Percentiles rank a stretch among this genome's conserved stretches.
Conservation (phyloP, 169 alveolate species). For the Plasmodium falciparum region DNA sequence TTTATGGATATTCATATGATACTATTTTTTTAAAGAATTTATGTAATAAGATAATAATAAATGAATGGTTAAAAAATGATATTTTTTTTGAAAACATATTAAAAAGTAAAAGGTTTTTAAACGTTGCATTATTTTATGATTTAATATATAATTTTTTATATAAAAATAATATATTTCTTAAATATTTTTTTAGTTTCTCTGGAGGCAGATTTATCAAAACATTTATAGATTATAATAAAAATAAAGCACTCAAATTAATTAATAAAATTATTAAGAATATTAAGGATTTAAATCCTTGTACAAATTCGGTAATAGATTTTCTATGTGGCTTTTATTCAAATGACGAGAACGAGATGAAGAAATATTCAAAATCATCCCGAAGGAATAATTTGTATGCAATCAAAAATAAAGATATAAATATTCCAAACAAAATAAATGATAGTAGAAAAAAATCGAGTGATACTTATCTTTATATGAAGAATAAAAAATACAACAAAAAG, state of each 20-base stretch:
- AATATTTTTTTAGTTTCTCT: constrained; percentile 41
- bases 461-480: constrained; percentile 31
- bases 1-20: constrained; percentile 57
- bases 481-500: constrained; percentile 27
- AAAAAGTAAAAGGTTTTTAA: constrained; percentile 11
- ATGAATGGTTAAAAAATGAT: constrained; percentile 37
- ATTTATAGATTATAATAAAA: constrained; percentile 34
- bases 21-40: constrained; percentile 58
- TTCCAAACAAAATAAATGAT: neutral
- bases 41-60: constrained; percentile 47
- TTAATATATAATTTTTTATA: constrained; percentile 47
- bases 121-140: constrained; percentile 37
- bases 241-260: constrained; percentile 42
- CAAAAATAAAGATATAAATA: neutral
- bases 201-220: constrained; percentile 39
- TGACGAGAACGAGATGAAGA: neutral
- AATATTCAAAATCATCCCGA: neutral
- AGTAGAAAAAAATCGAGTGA: constrained; percentile 1
- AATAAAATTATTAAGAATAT: constrained; percentile 30
- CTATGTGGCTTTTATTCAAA: constrained; percentile 35
- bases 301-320: constrained; percentile 36
- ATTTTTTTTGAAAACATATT: constrained; percentile 34
- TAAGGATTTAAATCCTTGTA: constrained; percentile 35
- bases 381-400: neutral
- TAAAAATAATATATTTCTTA: constrained; percentile 10